Evolutionary conservation across 192 early-diverging fungal species (phyloP).

Genomic region (Tieghemiomyces parasiticus): DNA sequence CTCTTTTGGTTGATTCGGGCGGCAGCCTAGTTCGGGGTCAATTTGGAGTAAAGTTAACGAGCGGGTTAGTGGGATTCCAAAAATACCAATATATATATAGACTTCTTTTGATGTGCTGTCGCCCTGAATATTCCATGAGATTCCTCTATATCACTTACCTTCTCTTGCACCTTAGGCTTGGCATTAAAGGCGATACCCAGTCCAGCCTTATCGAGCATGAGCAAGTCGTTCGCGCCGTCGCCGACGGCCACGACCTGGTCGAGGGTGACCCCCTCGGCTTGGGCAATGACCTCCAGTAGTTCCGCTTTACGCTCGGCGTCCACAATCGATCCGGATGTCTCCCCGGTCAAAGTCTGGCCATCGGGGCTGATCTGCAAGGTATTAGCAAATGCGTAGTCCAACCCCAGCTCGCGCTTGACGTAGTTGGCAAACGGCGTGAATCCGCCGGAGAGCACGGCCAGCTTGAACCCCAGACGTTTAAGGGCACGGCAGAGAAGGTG

Average conservation of each 20-base stretch:
- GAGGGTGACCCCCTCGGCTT: constrained; percentile 68
- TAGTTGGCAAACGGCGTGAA: constrained; percentile 87
- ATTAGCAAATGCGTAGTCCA: constrained; percentile 99
- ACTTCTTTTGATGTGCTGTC: too few relatives aligned
- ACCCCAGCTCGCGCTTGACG: constrained; percentile 75
- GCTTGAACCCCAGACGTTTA: constrained; percentile 84
- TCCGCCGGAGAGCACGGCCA: constrained; percentile 93
- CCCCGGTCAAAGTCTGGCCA: constrained; percentile 70
- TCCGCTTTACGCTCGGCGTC: constrained; percentile 89
- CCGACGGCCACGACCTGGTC: constrained; percentile 96
- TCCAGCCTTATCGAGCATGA: constrained; percentile 87
- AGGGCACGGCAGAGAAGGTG: constrained; percentile 77
- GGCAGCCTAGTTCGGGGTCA: constrained; percentile 34
- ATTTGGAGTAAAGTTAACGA: constrained; percentile 2
- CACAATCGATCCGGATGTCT: constrained; percentile 76
- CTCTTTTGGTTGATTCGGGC: constrained; percentile 90
- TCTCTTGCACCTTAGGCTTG: constrained; percentile 90
- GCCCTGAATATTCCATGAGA: not conserved
- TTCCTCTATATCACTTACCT: too few relatives aligned
- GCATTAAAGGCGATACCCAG: constrained; percentile 97
- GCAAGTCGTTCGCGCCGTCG: constrained; percentile 95
- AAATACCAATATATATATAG: not conserved
- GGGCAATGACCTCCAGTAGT: constrained; percentile 88
- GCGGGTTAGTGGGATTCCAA: too few relatives aligned
- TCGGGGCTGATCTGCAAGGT: constrained; percentile 77